Evolutionary conservation across 768 basidiomycete species (phyloP).

Genomic region (Tylopilus subfusipes): DNA sequence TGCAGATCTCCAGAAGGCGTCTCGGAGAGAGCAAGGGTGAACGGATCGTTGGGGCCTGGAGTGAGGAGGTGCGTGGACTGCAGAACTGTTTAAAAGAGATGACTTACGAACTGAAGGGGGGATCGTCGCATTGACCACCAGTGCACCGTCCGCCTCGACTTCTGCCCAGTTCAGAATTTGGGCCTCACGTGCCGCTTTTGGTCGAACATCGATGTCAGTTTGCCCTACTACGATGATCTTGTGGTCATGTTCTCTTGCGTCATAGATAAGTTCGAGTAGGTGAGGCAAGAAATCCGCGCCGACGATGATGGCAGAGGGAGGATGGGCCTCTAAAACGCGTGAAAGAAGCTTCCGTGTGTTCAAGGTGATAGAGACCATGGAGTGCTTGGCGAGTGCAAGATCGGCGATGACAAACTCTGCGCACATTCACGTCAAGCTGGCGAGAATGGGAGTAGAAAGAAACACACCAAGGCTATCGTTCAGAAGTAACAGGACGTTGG

Average conservation of each 20-base stretch:
- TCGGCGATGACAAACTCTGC: constrained; percentile 78
- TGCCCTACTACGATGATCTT: constrained; percentile 75
- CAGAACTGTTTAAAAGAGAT: background rate
- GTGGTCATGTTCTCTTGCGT: constrained; percentile 48
- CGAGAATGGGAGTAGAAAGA: background rate
- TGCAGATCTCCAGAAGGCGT: constrained; percentile 50
- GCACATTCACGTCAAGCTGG: background rate
- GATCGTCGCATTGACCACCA: constrained; percentile 39
- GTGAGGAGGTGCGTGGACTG: background rate
- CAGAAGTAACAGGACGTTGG: constrained; percentile 70
- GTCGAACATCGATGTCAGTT: constrained; percentile 41
- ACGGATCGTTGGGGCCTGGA: constrained; percentile 49
- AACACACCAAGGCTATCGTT: constrained; percentile 72
- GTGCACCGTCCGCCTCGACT: constrained; percentile 63
- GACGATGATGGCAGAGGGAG: constrained; percentile 72
- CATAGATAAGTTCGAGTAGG: constrained; percentile 71
- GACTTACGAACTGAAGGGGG: constrained; percentile 53
- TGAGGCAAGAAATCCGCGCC: constrained; percentile 61
- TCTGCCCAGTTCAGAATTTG: constrained; percentile 66
- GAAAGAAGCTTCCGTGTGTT: constrained; percentile 59
- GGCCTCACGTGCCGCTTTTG: constrained; percentile 48
- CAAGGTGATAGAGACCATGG: constrained; percentile 65
- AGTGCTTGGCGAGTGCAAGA: constrained; percentile 69
- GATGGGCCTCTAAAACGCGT: constrained; percentile 58
- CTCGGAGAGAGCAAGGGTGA: constrained; percentile 65